Conservation (phyloP, 768 basidiomycete species). For the Termitomyces sp. region DNA sequence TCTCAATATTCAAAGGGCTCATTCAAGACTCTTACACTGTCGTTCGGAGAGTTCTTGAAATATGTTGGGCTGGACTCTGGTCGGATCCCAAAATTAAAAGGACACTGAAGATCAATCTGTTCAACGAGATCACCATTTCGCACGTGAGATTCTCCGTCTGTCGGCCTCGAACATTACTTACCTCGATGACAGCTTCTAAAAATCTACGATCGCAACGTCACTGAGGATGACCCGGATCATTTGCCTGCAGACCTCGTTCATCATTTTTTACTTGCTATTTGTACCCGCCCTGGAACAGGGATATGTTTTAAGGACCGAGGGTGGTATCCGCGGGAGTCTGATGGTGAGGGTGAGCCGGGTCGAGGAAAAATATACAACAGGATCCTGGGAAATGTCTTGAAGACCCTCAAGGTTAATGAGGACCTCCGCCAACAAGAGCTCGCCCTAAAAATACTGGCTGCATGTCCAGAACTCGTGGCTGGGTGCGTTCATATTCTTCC, state of each 20-base stretch:
- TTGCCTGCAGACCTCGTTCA: slow-evolving; percentile 76
- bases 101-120: too few relatives aligned
- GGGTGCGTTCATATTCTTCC: slow-evolving; percentile 36
- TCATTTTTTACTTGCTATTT: slow-evolving; percentile 83
- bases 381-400: slow-evolving; percentile 71
- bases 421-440: slow-evolving; percentile 83
- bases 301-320: slow-evolving; percentile 87
- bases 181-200: slow-evolving; percentile 49
- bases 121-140: slow-evolving; percentile 58
- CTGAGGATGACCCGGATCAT: slow-evolving; percentile 47
- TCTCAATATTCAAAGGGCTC: slow-evolving; percentile 70
- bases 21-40: slow-evolving; percentile 59
- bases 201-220: slow-evolving; percentile 57
- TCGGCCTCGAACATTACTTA: not conserved
- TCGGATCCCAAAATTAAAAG: slow-evolving; percentile 66
- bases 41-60: slow-evolving; percentile 60
- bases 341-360: slow-evolving; percentile 34
- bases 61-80: slow-evolving; percentile 75
- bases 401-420: slow-evolving; percentile 80
- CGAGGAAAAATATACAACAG: slow-evolving; percentile 69
- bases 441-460: slow-evolving; percentile 70
- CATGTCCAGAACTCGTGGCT: slow-evolving; percentile 83
- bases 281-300: slow-evolving; percentile 74
- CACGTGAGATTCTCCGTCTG: slow-evolving; percentile 40
- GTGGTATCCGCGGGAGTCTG: slow-evolving; percentile 78